A percentile compares a stretch with the other conserved stretches of the same genome.
Conservation (phyloP, 768 basidiomycete genomes). For the Hygrophoropsis aurantiaca region DNA sequence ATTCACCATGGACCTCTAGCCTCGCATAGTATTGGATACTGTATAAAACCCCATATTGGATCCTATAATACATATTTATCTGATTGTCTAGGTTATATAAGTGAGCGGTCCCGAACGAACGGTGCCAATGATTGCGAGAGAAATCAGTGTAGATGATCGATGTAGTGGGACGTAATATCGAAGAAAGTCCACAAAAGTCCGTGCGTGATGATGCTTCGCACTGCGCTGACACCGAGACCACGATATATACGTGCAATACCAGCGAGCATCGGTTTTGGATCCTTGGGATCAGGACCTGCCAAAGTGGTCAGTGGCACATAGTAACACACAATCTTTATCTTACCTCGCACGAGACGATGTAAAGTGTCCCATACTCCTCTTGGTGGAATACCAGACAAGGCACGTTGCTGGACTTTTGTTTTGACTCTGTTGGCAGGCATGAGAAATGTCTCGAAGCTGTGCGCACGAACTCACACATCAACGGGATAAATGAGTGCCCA, state of each 20-base stretch:
- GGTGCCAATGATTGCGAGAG: not conserved
- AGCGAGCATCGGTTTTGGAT: constrained; percentile 71
- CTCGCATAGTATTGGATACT: constrained; percentile 6
- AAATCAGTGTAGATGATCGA: constrained; percentile 54
- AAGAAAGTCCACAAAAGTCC: constrained; percentile 94
- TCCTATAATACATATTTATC: constrained; percentile 24
- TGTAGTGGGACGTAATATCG: constrained; percentile 74
- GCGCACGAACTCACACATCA: constrained; percentile 68
- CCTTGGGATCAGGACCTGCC: constrained; percentile 73
- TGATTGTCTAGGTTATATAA: constrained; percentile 15
- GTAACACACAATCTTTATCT: constrained; percentile 5
- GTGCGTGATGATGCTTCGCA: constrained; percentile 90
- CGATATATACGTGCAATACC: constrained; percentile 88
- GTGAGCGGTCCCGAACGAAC: not conserved
- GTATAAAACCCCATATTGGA: constrained; percentile 7
- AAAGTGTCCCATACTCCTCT: constrained; percentile 75
- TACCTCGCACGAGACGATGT: constrained; percentile 78
- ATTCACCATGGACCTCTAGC: too few species aligned
- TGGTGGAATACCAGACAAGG: constrained; percentile 74
- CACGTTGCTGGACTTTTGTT: constrained; percentile 94
- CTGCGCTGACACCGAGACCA: constrained; percentile 90
- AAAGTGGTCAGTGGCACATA: constrained; percentile 3
- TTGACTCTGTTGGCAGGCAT: constrained; percentile 59
- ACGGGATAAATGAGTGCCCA: constrained; percentile 94
- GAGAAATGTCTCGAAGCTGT: not conserved